Evolutionary conservation across 768 basidiomycete genomes (phyloP).

Genomic region (Boletus bicolor): DNA sequence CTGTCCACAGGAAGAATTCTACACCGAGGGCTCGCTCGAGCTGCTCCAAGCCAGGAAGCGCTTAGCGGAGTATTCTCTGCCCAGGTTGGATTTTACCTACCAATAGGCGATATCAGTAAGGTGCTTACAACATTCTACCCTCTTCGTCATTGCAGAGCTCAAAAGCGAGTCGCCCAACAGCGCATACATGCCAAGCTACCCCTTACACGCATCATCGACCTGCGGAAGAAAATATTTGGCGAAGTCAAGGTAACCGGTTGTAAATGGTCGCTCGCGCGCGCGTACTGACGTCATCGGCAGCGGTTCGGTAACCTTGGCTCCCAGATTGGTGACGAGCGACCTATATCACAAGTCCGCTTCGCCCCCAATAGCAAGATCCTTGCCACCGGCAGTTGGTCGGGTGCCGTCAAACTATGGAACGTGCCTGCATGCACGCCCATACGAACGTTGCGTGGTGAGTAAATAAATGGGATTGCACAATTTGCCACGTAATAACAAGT

Average conservation of each 20-base stretch:
- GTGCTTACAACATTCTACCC: constrained; percentile 66
- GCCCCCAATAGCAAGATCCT: constrained; percentile 86
- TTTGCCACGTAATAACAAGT: constrained; percentile 6
- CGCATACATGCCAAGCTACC: constrained; percentile 85
- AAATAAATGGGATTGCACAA: not conserved
- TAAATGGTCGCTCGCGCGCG: not conserved
- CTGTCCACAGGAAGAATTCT: constrained; percentile 80
- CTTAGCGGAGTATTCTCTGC: constrained; percentile 91
- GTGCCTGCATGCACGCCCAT: constrained; percentile 86
- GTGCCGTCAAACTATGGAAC: constrained; percentile 92
- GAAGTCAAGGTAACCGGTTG: constrained; percentile 73
- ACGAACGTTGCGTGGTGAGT: constrained; percentile 66
- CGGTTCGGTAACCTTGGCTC: constrained; percentile 92
- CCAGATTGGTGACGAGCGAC: constrained; percentile 96
- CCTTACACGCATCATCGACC: constrained; percentile 84
- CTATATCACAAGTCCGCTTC: constrained; percentile 91
- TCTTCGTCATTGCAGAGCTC: constrained; percentile 72
- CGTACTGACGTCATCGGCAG: constrained; percentile 36
- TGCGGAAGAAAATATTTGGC: constrained; percentile 84
- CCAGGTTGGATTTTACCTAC: constrained; percentile 80
- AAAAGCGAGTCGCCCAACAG: constrained; percentile 91
- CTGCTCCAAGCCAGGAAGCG: constrained; percentile 80
- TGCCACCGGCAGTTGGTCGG: constrained; percentile 96
- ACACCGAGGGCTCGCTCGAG: constrained; percentile 85
- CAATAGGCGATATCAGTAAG: constrained; percentile 55